Evolutionary conservation across 23 red algal genomes (phyloP), one percentile per base, ranked within the genome.

Genomic region (Agarophyton chilense): DNA sequence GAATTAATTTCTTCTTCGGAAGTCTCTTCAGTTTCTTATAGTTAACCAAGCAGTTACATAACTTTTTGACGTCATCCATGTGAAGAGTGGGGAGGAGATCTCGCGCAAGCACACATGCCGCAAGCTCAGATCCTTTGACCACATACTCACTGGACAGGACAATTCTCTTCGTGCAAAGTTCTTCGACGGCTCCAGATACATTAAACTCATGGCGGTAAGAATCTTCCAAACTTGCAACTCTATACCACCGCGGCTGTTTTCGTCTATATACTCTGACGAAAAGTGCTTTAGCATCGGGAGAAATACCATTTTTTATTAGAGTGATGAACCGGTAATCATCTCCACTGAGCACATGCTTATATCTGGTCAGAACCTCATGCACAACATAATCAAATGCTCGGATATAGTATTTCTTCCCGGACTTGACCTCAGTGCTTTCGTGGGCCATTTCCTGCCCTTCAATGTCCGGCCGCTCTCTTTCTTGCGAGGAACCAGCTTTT

Each of bases 191-290:
- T 26, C 55, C 77, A 49, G 58, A 12, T 6, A 82, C 88, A 19
- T 81, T 26, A 54, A 81, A 41, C 17, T 91, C 88, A 24, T 3
- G 1, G 5, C 24, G 4, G 62, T 91, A 91, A 56, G 62, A 74
- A 24, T 72, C 60, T 32, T 58, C 43, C 44, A 91, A 44, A 49
- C 39, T 46, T 29, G 18, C 22, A 44, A 82, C 61, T 57, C 56
- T 45, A 55, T 91, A 82, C 88, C 88, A 91, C 9, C 46, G 53
- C 28, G 88, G 76, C 36, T 81, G 88, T 47, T 56, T 82, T 14
- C 88, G 74, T 56, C 88, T 64, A 61, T 91, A 91, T 21, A 91
- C 41, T 31, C 77, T 74, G 42, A 81, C 76, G 62, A 91, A 91
- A n/a, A 91, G 76, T 39, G 88, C 75, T 36, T 58, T 47, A 21